Percentiles rank a stretch among this genome's conserved stretches.
Evolutionary conservation across 2,329 filamentous ascomycete species (phyloP).

Genomic region (Xylariales sp.): DNA sequence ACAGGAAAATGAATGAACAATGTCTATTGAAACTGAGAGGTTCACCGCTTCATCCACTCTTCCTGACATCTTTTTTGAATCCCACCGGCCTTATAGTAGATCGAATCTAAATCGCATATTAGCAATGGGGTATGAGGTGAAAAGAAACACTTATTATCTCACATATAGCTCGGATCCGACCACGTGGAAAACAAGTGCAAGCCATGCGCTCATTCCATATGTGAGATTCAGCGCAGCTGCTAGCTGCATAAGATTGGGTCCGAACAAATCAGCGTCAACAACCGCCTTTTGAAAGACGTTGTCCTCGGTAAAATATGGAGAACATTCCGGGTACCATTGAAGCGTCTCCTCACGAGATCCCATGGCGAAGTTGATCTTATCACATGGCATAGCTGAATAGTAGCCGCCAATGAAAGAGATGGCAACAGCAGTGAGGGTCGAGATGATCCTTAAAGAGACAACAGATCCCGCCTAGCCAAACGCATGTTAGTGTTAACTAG

Average conservation of each 20-base stretch:
- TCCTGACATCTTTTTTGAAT: neutral
- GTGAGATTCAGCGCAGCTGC: conserved; percentile 7
- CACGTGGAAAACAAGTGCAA: conserved; percentile 5
- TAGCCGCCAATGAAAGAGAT: conserved; percentile 15
- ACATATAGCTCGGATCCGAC: conserved; percentile 18
- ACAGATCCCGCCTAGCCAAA: conserved; percentile 8
- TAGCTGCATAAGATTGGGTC: neutral
- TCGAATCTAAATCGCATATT: neutral
- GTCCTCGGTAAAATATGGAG: neutral
- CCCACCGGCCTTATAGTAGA: neutral
- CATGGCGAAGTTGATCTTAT: conserved; percentile 13
- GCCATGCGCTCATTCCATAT: conserved; percentile 21
- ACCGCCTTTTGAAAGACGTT: neutral
- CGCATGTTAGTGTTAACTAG: too few relatives aligned
- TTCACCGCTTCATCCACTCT: neutral
- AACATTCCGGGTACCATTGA: conserved; percentile 18
- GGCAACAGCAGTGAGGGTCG: neutral
- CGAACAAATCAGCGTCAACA: conserved; percentile 18
- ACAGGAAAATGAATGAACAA: too few relatives aligned
- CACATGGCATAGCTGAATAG: conserved; percentile 16
- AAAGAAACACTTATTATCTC: neutral
- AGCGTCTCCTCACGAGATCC: conserved; percentile 1
- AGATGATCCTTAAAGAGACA: conserved; percentile 8
- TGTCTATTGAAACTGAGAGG: too few relatives aligned
- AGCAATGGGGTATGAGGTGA: neutral